Conservation (phyloP, 192 early-diverging fungal genomes). For the Obelidium mucronatum region DNA sequence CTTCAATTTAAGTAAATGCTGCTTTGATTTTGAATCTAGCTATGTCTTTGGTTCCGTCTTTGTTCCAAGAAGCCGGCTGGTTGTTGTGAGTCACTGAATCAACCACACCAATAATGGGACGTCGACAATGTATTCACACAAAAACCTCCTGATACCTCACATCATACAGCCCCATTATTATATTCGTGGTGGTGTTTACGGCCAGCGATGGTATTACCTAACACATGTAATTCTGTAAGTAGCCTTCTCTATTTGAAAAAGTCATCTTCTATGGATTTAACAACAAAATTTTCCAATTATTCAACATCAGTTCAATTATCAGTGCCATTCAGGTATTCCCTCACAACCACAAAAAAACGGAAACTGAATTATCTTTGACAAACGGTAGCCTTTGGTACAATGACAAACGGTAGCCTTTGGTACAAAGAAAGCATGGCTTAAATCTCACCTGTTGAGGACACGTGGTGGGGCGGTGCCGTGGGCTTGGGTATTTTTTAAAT, state of each 20-base stretch:
- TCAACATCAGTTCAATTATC: conserved; percentile 76
- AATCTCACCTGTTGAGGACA: too few relatives aligned
- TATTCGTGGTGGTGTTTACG: conserved; percentile 67
- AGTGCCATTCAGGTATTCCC: conserved; percentile 65
- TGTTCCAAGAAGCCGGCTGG: conserved; percentile 67
- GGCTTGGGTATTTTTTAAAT: too few relatives aligned
- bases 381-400: too few relatives aligned
- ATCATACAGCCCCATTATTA: conserved; percentile 53
- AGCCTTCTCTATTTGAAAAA: not conserved
- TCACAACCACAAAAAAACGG: not conserved
- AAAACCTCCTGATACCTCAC: not conserved
- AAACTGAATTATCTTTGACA: not conserved
- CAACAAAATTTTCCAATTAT: conserved; percentile 74
- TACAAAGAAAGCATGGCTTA: too few relatives aligned
- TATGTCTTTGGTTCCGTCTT: conserved; percentile 55
- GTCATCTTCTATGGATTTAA: not conserved
- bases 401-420: too few relatives aligned
- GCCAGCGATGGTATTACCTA: conserved; percentile 63
- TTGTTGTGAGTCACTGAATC: conserved; percentile 44
- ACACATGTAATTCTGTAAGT: conserved; percentile 68
- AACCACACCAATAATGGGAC: not conserved
- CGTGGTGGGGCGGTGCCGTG: too few relatives aligned
- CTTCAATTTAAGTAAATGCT: not conserved
- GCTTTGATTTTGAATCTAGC: conserved; percentile 19
- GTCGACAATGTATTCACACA: not conserved